Percentiles rank a stretch among this genome's conserved stretches.
phyloP scores from a whole-genome alignment of 2,329 filamentous ascomycete species.

The Cordyceps cicadae region DNA sequence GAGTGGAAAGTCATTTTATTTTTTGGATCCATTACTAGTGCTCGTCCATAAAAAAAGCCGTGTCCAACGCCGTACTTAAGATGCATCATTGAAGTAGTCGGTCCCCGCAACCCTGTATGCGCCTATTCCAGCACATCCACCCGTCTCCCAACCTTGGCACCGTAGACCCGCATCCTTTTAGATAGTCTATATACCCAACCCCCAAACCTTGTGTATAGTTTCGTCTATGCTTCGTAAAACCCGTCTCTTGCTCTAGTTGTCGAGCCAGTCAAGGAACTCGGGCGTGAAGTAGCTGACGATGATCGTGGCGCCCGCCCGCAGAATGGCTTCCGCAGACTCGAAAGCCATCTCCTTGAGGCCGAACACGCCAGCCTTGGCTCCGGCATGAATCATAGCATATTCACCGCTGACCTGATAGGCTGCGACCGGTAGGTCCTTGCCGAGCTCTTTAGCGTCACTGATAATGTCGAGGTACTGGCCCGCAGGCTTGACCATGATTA shows the following conservation, averaged over 20 bases:
- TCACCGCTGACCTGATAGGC: slow-evolving; percentile 97
- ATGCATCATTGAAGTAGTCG: background rate
- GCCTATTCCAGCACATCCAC: background rate
- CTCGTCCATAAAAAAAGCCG: background rate
- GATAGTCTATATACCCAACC: too few species aligned
- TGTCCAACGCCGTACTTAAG: background rate
- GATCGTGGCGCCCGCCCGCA: slow-evolving; percentile 87
- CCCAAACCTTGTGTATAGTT: background rate
- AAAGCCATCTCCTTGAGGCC: slow-evolving; percentile 92
- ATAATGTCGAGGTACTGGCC: slow-evolving; percentile 96
- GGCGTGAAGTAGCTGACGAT: slow-evolving; percentile 92
- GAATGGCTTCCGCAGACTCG: slow-evolving; percentile 86
- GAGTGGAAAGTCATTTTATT: background rate
- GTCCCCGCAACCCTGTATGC: background rate
- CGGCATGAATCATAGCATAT: slow-evolving; percentile 96
- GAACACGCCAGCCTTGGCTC: slow-evolving; percentile 91
- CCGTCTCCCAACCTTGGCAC: background rate
- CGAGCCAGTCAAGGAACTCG: slow-evolving; percentile 61
- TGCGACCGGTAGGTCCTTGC: slow-evolving; percentile 82
- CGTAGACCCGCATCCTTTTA: background rate
- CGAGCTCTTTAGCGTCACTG: slow-evolving; percentile 90
- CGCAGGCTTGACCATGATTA: slow-evolving; percentile 99
- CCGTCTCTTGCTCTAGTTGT: slow-evolving; percentile 30
- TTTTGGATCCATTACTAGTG: slow-evolving; percentile 2
- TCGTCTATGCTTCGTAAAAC: background rate